Evolutionary conservation across 2,329 filamentous ascomycete species (phyloP), one percentile per base, ranked within the genome.

Genomic region (Colletotrichum noveboracense): DNA sequence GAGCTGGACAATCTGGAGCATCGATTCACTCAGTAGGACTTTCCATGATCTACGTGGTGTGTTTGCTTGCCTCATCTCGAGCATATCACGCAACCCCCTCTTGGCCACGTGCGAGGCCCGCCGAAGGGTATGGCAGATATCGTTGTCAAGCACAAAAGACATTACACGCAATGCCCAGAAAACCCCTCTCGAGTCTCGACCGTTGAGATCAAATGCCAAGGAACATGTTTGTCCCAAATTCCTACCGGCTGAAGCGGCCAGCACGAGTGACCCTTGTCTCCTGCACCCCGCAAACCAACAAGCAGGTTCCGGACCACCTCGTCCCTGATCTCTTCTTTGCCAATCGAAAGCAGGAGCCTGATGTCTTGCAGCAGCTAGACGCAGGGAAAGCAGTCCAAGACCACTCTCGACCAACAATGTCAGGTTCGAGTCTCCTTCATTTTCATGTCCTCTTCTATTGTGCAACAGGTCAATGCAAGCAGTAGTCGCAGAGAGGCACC

Each of bases 81-180:
- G 36, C 36, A 14, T 36, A 36, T 36, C 34, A 36, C 6, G 34
- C 13, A 36, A 36, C 34, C 13, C 6, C 34, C 34, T 36, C 38
- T 3, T 43, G 38, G 18, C 18, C 18, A 43, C 38, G 18, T n/a
- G 38, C 6, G 18, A 38, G 34, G n/a, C n/a, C n/a, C n/a, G n/a
- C n/a, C n/a, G n/a, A 38, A 8, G 34, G 7, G 7, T 16, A 38
- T 4, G 34, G 2, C 36, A 43, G 36, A 18, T 8, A 10, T 18
- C 36, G 0, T 18, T 43, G 36, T 43, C 2, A 18, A 5, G 36
- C 16, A 0, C 8, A 18, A 2, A 5, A 43, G 36, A 3, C 5
- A 43, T 2, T n/a, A n/a, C 18, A 48, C 38, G 5, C 18, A 48
- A n/a, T 48, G 38, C 38, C 43, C 2, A 52, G n/a, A 52, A 21